phyloP scores from a whole-genome alignment of 2,329 filamentous ascomycete genomes.

The Metarhizium anisopliae region DNA sequence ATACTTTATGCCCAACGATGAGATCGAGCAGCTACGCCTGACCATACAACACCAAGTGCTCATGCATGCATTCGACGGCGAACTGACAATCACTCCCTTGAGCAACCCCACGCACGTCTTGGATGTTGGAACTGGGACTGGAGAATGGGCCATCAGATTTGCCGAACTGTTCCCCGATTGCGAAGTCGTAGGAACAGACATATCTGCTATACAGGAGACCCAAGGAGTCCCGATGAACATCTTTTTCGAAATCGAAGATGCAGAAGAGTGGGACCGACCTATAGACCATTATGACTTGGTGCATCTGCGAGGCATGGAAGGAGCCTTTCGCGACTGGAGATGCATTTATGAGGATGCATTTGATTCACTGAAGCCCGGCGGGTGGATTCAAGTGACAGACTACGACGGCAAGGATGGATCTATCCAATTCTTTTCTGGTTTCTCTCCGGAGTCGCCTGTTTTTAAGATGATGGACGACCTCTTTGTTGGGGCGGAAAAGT shows the following conservation, averaged over 20 bases:
- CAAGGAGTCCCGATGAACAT: conserved; percentile 47
- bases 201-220: conserved; percentile 47
- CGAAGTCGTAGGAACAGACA: conserved; percentile 50
- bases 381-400: conserved; percentile 48
- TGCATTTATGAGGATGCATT: conserved; percentile 45
- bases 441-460: conserved; percentile 35
- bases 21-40: conserved; percentile 53
- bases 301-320: conserved; percentile 47
- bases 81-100: conserved; percentile 34
- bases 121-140: conserved; percentile 51
- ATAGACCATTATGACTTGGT: conserved; percentile 45
- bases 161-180: conserved; percentile 43
- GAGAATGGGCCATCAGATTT: conserved; percentile 42
- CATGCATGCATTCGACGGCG: conserved; percentile 38
- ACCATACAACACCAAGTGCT: conserved; percentile 56
- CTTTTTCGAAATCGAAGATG: conserved; percentile 52
- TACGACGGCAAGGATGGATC: conserved; percentile 36
- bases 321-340: conserved; percentile 47
- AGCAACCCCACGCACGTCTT: conserved; percentile 34
- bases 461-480: conserved; percentile 32
- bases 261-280: conserved; percentile 49
- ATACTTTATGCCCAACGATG: conserved; percentile 60
- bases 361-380: conserved; percentile 45
- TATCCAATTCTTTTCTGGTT: conserved; percentile 23
- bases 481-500: conserved; percentile 30